Evolutionary conservation across 202 grass and related monocot species (phyloP), one percentile per base, ranked within the genome.

Genomic region (Zoysia matrella): DNA sequence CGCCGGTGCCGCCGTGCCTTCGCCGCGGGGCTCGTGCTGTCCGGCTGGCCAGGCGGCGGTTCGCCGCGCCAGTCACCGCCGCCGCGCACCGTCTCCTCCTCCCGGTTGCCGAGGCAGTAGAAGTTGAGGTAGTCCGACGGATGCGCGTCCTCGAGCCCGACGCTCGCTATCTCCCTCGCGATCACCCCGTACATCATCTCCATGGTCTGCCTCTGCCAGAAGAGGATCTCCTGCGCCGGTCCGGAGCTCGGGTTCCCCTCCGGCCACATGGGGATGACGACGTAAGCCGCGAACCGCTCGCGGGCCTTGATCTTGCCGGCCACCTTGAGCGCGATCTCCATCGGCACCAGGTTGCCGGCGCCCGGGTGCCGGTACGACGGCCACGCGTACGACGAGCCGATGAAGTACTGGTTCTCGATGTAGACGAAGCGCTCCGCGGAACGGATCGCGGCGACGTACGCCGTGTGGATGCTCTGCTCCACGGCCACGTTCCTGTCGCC

Each of bases 401-500:
- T 83, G 75, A 98, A 94, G 72, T 88, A 92, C 80, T 98, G 92
- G 78, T 89, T 98, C 86, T 98, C 95, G 44, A 98, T 40, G 73
- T 98, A 98, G 66, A 98, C 60, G 84, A 98, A 98, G 14, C 86
- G 84, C 64, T 85, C 56, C 3, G 92, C 92, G 0, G 81, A 65
- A 3, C 95, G 86, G 81, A 98, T 88, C 46, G 95, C 95, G 6
- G 30, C 22, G 6, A 98, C 47, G 80, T 94, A 98, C 60, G 90
- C 95, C 49, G 76, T 39, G 79, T 98, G 95, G 88, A 98, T 90
- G 86, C 95, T 98, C 75, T 71, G 69, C 18, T 98, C 95, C n/a
- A 93, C 79, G 0, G 77, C 56, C 7, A 94, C 0, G 63, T 82
- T 86, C 75, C 86, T 91, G 30, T 89, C 85, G 63, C 86, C 83